Evolutionary conservation across 306 rosid species (phyloP), one percentile per base, ranked within the genome.

Genomic region (Malus orientalis): DNA sequence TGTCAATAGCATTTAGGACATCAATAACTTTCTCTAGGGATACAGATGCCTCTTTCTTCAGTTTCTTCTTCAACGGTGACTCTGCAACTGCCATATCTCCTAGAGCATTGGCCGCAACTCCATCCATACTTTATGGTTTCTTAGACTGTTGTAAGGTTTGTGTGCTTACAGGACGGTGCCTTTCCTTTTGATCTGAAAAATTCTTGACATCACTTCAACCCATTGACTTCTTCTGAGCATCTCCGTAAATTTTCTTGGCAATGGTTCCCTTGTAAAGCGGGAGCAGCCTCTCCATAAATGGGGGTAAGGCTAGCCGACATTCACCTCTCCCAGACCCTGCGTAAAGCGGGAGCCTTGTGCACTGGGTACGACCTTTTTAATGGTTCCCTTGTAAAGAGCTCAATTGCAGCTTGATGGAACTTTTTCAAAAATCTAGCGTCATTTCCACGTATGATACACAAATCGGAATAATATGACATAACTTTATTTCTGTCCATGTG

Each of bases 401-500:
- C 74, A n/a, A 67, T 72, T 74, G 83, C 82, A 68, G 69, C 36
- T 59, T 22, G 15, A 47, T 36, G 74, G 71, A 57, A 4, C 40
- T 19, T 25, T 70, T 74, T 74, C 18, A 18, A 20, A 51, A 27
- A 2, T 62, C 62, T 27, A 84, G 70, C 81, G 70, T 86, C 89
- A 66, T 88, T 65, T 38, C 82, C 81, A 47, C 89, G 86, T 75
- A 88, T 76, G 62, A 84, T 77, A 73, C 82, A 73, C 84, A 86
- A 60, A 74, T 71, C 70, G 4, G 86, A 79, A 78, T 86, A 88
- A 71, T 76, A 85, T 25, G 91, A 85, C 87, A 85, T 81, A 74
- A 74, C 79, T 81, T 79, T 88, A 15, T 58, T 53, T 74, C 69
- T 85, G 81, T 85, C 81, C 32, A 81, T 80, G 61, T 76, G 81